These are phyloP conservation scores for Curvularia spicifera DNA, from an alignment of 2,329 filamentous ascomycete genomes.

Conservation along the genomic window DNA sequence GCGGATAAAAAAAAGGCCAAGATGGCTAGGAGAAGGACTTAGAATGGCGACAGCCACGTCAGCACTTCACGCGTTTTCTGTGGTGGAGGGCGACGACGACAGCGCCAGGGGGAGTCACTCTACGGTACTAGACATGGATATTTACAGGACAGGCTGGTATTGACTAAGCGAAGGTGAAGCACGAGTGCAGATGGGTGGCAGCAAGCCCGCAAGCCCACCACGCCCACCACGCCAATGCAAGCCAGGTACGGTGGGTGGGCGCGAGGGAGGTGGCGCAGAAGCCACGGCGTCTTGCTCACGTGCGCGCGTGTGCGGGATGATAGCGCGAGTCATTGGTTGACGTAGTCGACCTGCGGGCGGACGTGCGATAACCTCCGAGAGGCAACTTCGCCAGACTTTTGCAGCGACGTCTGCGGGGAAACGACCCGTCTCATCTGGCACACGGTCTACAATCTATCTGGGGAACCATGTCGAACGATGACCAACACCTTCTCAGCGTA, in stretches of 20 bases:
- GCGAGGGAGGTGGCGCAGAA: slow-evolving; percentile 24
- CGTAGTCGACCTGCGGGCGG: slow-evolving; percentile 12
- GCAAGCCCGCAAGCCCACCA: slow-evolving; percentile 19
- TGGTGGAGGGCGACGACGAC: slow-evolving; percentile 15
- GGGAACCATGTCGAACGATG: slow-evolving; percentile 74
- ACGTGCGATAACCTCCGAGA: slow-evolving; percentile 11
- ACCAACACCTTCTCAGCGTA: slow-evolving; percentile 78
- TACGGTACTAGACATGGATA: slow-evolving; percentile 1
- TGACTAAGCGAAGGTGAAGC: slow-evolving; percentile 13
- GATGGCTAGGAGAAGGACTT: slow-evolving; percentile 20
- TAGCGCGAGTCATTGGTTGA: slow-evolving; percentile 22
- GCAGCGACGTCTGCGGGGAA: slow-evolving; percentile 4
- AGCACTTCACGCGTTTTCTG: slow-evolving; percentile 35
- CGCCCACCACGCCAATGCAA: neutral
- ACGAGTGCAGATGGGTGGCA: slow-evolving; percentile 24
- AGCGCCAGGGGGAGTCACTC: slow-evolving; percentile 13
- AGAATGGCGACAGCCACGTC: slow-evolving; percentile 31
- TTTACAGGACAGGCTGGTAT: slow-evolving; percentile 9
- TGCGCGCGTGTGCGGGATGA: slow-evolving; percentile 16
- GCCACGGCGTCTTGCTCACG: slow-evolving; percentile 15
- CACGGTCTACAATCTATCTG: neutral
- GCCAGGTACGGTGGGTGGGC: slow-evolving; percentile 1
- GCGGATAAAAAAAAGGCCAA: slow-evolving; percentile 8
- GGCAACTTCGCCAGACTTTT: slow-evolving; percentile 6
- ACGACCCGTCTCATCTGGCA: neutral